Evolutionary conservation across 106 monocot genomes (phyloP).

Genomic region (Platanthera guangdongensis): DNA sequence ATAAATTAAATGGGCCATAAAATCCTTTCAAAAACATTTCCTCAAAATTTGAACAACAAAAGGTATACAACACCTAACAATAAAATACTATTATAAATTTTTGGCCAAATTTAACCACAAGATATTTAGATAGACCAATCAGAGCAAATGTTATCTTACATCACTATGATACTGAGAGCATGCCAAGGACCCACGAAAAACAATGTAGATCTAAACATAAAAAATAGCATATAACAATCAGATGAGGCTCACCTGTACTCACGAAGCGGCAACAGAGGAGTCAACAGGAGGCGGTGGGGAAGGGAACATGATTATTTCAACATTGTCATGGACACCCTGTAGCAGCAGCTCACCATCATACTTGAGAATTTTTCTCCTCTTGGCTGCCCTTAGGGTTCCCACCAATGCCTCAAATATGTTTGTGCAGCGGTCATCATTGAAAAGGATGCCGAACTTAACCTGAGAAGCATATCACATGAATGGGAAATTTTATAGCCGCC

Average conservation of each 20-base stretch:
- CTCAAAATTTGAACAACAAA: too few relatives aligned
- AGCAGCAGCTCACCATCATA: slow-evolving; percentile 84
- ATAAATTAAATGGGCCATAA: too few relatives aligned
- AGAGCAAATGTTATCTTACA: too few relatives aligned
- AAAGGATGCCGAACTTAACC: slow-evolving; percentile 85
- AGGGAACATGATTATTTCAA: slow-evolving; percentile 50
- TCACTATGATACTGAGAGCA: too few relatives aligned
- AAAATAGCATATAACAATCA: background rate
- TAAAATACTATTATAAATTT: too few relatives aligned
- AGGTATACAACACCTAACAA: too few relatives aligned
- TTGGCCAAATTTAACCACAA: too few relatives aligned
- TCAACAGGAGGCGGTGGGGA: background rate
- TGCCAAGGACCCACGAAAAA: too few relatives aligned
- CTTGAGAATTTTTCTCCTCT: slow-evolving; percentile 71
- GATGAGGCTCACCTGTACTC: background rate
- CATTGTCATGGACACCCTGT: slow-evolving; percentile 94
- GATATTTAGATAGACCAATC: too few relatives aligned
- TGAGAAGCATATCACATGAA: slow-evolving; percentile 13
- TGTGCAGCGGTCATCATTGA: slow-evolving; percentile 80
- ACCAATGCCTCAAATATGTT: slow-evolving; percentile 95
- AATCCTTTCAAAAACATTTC: too few relatives aligned
- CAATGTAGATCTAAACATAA: background rate
- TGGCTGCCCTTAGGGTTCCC: slow-evolving; percentile 84
- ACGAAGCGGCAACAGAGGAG: background rate
- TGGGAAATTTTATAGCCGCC: too few relatives aligned